Conservation (phyloP, 1,284 basidiomycete genomes). For the Phylloboletellus chloephorus region DNA sequence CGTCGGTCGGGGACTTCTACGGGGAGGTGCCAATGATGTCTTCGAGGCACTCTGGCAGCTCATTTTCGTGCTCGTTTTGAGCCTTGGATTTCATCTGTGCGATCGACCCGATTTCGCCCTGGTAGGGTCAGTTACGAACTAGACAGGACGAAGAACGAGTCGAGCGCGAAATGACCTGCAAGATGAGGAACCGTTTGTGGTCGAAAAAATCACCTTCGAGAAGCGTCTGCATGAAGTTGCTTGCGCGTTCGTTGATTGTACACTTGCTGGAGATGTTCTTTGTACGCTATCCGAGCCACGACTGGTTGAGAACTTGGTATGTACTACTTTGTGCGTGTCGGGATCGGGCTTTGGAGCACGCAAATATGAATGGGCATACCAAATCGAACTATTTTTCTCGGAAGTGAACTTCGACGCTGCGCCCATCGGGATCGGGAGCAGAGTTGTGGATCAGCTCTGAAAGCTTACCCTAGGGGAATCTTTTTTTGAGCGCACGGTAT, state of each 20-base stretch:
- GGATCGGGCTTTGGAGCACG: constrained; percentile 66
- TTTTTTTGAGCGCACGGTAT: constrained; percentile 94
- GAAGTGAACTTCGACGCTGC: constrained; percentile 96
- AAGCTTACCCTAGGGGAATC: constrained; percentile 97
- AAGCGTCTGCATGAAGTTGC: constrained; percentile 79
- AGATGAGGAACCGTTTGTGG: constrained; percentile 97
- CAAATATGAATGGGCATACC: constrained; percentile 43
- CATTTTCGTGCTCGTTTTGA: constrained; percentile 91
- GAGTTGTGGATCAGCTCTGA: constrained; percentile 98
- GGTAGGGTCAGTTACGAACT: background rate
- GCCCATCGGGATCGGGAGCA: constrained; percentile 76
- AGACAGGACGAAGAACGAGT: background rate
- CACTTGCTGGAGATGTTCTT: constrained; percentile 91
- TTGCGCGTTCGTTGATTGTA: constrained; percentile 76
- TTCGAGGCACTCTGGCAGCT: constrained; percentile 94
- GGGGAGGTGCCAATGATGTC: constrained; percentile 95
- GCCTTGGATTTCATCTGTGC: constrained; percentile 99
- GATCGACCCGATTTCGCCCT: constrained; percentile 98
- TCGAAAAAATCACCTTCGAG: constrained; percentile 94
- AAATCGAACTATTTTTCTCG: constrained; percentile 88
- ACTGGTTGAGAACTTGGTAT: constrained; percentile 78
- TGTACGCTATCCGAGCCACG: constrained; percentile 84
- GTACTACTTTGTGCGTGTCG: constrained; percentile 82
- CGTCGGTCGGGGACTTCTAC: constrained; percentile 89
- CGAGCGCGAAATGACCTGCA: constrained; percentile 55